Conservation (phyloP, 345 rosid species). For the Triadica sebifera region DNA sequence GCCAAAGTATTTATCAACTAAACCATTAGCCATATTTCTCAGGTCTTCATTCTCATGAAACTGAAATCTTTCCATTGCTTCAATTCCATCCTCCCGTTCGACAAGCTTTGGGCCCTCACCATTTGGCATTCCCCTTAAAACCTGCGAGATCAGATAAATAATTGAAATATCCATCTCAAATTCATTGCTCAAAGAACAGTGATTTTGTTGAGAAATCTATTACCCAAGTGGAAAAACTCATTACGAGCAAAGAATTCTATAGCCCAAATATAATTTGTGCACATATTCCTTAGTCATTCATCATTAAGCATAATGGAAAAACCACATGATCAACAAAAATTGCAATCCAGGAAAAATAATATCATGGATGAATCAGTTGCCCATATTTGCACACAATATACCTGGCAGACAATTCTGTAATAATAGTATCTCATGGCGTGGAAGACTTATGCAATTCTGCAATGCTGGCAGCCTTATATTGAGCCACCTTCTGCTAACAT, state of each 20-base stretch:
- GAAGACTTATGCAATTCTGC: background rate
- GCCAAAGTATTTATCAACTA: slow-evolving; percentile 85
- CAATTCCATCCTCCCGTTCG: slow-evolving; percentile 92
- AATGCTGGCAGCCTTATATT: too few species aligned
- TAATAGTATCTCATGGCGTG: background rate
- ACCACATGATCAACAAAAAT: background rate
- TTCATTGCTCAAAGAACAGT: background rate
- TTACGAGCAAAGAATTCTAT: background rate
- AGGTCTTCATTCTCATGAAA: slow-evolving; percentile 94
- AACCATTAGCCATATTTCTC: slow-evolving; percentile 88
- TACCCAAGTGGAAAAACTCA: background rate
- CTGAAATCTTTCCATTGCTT: slow-evolving; percentile 93
- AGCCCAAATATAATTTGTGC: background rate
- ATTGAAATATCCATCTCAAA: background rate
- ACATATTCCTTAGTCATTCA: background rate
- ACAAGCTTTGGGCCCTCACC: slow-evolving; percentile 84
- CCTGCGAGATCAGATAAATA: slow-evolving; percentile 39
- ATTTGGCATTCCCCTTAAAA: slow-evolving; percentile 91
- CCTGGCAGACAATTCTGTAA: background rate
- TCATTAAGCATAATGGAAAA: background rate
- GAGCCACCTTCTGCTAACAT: background rate
- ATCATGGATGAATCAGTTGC: background rate
- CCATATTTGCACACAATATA: background rate
- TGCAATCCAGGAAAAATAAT: too few species aligned
- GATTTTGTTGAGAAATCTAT: background rate